Percentiles rank a stretch among this genome's conserved stretches.
Conservation (phyloP, 805 yeast species). For the Candida glaebosa region DNA sequence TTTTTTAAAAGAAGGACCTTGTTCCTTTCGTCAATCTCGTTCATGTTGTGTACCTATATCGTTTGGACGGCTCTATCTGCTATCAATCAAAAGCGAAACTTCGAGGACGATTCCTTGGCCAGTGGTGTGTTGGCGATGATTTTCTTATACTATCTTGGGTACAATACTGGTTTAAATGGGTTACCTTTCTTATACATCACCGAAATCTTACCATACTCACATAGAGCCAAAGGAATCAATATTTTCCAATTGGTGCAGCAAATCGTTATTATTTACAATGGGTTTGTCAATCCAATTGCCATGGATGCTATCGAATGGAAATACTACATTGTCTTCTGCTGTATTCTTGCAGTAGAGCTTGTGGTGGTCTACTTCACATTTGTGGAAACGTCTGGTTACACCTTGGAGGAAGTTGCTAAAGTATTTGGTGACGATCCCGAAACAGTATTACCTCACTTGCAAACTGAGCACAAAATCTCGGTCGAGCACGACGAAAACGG, state of each 20-base stretch:
- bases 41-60: constrained; percentile 14
- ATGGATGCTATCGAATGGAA: constrained; percentile 40
- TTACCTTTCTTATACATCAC: constrained; percentile 28
- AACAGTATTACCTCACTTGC: constrained; percentile 7
- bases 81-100: constrained; percentile 37
- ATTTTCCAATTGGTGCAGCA: constrained; percentile 16
- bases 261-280: constrained; percentile 15
- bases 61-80: constrained; percentile 38
- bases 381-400: constrained; percentile 42
- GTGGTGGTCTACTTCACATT: constrained; percentile 27
- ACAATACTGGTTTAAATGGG: constrained; percentile 27
- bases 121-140: constrained; percentile 51
- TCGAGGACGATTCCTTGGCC: constrained; percentile 37
- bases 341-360: constrained; percentile 26
- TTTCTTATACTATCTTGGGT: constrained; percentile 33
- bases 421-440: constrained; percentile 35
- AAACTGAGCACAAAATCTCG: constrained; percentile 5
- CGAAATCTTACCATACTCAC: constrained; percentile 30
- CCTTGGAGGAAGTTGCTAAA: constrained; percentile 42
- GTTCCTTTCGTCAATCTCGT: constrained; percentile 23
- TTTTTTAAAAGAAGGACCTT: constrained; percentile 26
- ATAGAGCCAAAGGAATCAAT: constrained; percentile 30
- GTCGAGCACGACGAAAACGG: constrained; percentile 8
- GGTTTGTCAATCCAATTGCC: constrained; percentile 21
- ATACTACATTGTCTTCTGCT: constrained; percentile 41